Conservation (phyloP, 2,329 filamentous ascomycete species). For the Alternaria tenuissima region DNA sequence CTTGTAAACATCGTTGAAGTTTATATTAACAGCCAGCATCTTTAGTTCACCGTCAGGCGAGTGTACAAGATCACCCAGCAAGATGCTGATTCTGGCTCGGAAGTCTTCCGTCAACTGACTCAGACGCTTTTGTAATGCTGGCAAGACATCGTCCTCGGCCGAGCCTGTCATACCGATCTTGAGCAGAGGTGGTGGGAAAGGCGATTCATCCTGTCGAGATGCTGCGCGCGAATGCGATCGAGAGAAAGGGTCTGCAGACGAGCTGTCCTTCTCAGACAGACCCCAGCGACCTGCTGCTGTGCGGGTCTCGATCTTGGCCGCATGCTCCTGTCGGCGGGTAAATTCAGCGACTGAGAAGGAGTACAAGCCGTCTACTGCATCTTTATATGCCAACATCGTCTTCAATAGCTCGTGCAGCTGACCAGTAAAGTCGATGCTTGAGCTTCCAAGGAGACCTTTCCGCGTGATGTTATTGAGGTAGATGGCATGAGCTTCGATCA, state of each 20-base stretch:
- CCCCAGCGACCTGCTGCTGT: slow-evolving; percentile 72
- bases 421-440: slow-evolving; percentile 76
- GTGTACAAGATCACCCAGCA: slow-evolving; percentile 89
- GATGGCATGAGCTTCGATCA: slow-evolving; percentile 88
- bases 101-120: slow-evolving; percentile 78
- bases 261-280: slow-evolving; percentile 61
- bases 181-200: slow-evolving; percentile 54
- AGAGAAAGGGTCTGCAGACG: slow-evolving; percentile 35
- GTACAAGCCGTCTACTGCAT: slow-evolving; percentile 92
- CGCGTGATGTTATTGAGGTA: slow-evolving; percentile 96
- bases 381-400: slow-evolving; percentile 92
- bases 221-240: slow-evolving; percentile 25
- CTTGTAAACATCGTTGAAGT: slow-evolving; percentile 97
- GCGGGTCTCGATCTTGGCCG: slow-evolving; percentile 73
- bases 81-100: slow-evolving; percentile 75
- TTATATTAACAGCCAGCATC: slow-evolving; percentile 96
- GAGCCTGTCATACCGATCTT: slow-evolving; percentile 44
- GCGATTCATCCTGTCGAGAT: slow-evolving; percentile 49
- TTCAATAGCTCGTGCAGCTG: slow-evolving; percentile 93
- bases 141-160: slow-evolving; percentile 71
- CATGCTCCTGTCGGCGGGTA: slow-evolving; percentile 85
- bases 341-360: slow-evolving; percentile 95
- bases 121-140: slow-evolving; percentile 77
- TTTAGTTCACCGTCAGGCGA: slow-evolving; percentile 95
- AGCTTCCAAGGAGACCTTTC: slow-evolving; percentile 87